Evolutionary conservation across 352 stramenopile species (phyloP).

Genomic region (Thraustochytrium striatum): DNA sequence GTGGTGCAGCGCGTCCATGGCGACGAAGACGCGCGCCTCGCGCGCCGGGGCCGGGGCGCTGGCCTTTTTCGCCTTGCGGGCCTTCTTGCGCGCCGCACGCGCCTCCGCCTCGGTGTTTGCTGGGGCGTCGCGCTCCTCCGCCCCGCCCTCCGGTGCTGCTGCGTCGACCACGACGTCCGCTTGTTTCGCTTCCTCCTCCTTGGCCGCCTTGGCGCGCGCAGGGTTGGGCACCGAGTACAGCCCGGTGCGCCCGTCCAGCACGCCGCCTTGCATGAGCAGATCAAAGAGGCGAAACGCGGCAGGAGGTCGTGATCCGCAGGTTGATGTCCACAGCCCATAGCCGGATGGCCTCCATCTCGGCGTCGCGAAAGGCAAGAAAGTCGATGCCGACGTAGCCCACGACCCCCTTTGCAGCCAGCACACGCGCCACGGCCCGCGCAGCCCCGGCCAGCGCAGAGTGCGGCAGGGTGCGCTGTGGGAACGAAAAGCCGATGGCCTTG

Average conservation of each 20-base stretch:
- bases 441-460: conserved; percentile 66
- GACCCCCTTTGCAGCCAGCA: conserved; percentile 59
- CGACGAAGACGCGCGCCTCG: conserved; percentile 62
- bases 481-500: conserved; percentile 64
- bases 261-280: conserved; percentile 45
- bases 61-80: too few relatives aligned
- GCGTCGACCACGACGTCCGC: background rate
- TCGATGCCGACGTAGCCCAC: conserved; percentile 76
- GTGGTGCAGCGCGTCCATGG: conserved; percentile 70
- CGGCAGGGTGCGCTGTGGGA: conserved; percentile 71
- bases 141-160: background rate
- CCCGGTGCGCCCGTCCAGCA: background rate
- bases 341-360: conserved; percentile 55
- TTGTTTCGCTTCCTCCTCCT: background rate
- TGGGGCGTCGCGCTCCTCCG: background rate
- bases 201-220: background rate
- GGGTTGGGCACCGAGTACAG: background rate
- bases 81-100: background rate
- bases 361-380: conserved; percentile 68
- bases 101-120: background rate
- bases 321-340: conserved; percentile 71
- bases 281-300: conserved; percentile 67
- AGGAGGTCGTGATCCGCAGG: conserved; percentile 69
- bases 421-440: conserved; percentile 59
- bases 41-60: too few relatives aligned